phyloP scores from a whole-genome alignment of 805 yeast species.

The Pichia insulana region DNA sequence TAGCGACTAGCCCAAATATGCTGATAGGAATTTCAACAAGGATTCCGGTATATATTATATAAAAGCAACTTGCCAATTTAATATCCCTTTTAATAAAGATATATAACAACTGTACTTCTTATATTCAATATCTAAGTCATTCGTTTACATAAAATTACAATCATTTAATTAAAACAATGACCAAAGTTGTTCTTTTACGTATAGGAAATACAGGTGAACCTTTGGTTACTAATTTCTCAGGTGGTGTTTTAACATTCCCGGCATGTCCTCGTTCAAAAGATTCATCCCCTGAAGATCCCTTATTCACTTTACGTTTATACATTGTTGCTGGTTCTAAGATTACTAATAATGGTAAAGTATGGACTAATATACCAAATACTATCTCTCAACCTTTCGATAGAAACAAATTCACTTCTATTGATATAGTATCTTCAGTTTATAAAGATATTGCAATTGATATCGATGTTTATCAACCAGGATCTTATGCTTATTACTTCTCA shows the following conservation, averaged over 20 bases:
- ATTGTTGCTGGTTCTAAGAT: slow-evolving; percentile 71
- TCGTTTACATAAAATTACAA: neutral
- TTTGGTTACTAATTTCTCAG: slow-evolving; percentile 23
- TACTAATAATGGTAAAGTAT: slow-evolving; percentile 59
- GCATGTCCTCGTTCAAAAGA: slow-evolving; percentile 31
- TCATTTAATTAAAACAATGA: slow-evolving; percentile 13
- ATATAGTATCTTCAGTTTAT: slow-evolving; percentile 51
- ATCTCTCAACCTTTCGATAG: slow-evolving; percentile 42
- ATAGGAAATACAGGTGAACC: slow-evolving; percentile 43
- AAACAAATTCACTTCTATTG: slow-evolving; percentile 40
- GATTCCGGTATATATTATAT: too few relatives aligned
- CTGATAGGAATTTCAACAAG: neutral
- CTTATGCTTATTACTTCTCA: slow-evolving; percentile 64
- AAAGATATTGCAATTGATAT: slow-evolving; percentile 54
- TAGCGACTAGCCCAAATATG: too few relatives aligned
- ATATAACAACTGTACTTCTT: too few relatives aligned
- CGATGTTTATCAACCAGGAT: slow-evolving; percentile 63
- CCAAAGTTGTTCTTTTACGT: slow-evolving; percentile 37
- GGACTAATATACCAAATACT: slow-evolving; percentile 62
- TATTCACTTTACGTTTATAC: slow-evolving; percentile 47
- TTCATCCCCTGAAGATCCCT: slow-evolving; percentile 27
- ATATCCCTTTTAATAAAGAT: too few relatives aligned
- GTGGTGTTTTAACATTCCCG: slow-evolving; percentile 47
- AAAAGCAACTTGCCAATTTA: too few relatives aligned
- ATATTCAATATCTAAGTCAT: too few relatives aligned